phyloP scores from a whole-genome alignment of 352 stramenopile genomes.

The Phytophthora nicotianae region DNA sequence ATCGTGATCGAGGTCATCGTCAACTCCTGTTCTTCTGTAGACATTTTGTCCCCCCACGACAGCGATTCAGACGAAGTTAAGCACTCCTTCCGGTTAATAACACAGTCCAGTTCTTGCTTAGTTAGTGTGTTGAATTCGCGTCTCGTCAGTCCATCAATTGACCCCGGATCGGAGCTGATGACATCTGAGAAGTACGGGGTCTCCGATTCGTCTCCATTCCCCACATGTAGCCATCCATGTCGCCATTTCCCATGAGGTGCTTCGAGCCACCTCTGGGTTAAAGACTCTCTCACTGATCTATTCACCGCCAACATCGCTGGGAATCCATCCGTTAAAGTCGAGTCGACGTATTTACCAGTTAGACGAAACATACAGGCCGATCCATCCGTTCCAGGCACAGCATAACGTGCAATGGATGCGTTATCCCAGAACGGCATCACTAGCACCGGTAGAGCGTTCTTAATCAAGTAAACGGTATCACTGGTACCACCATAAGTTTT shows the following conservation, averaged over 20 bases:
- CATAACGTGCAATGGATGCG: conserved; percentile 27
- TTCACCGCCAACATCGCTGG: conserved; percentile 28
- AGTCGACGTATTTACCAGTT: conserved; percentile 38
- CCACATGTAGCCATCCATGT: conserved; percentile 52
- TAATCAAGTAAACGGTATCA: conserved; percentile 33
- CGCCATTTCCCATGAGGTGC: conserved; percentile 32
- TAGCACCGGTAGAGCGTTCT: conserved; percentile 43
- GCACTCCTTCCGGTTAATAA: conserved; percentile 18
- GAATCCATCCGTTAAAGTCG: conserved; percentile 5
- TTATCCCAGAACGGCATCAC: conserved; percentile 57
- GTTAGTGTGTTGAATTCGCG: conserved; percentile 48
- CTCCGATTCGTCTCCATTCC: conserved; percentile 25
- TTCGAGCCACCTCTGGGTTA: conserved; percentile 46
- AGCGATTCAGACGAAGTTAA: neutral
- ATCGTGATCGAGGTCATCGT: conserved; percentile 35
- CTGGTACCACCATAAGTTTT: conserved; percentile 10
- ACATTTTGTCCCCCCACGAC: conserved; percentile 38
- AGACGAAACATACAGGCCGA: conserved; percentile 51
- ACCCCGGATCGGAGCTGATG: conserved; percentile 33
- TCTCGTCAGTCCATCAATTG: conserved; percentile 23
- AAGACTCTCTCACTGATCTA: conserved; percentile 30
- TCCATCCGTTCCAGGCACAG: conserved; percentile 41
- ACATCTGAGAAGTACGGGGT: conserved; percentile 43
- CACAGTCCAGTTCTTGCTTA: conserved; percentile 38
- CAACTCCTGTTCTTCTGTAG: conserved; percentile 17